Percentiles rank a stretch among this genome's conserved stretches.
Conservation (phyloP, 768 basidiomycete species). For the Pulveroboletus sp. region DNA sequence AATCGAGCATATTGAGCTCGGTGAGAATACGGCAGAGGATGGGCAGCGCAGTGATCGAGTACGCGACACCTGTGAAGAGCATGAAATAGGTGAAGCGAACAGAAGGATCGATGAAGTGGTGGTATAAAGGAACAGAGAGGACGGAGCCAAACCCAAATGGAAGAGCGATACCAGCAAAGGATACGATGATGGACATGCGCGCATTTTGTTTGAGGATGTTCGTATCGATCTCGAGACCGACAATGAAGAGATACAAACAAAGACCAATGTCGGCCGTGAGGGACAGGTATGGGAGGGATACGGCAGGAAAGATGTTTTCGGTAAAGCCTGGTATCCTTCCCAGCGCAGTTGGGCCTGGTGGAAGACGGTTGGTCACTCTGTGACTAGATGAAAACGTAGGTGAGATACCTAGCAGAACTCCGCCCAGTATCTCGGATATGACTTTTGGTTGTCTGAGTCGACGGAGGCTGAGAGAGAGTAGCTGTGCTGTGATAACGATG, state of each 20-base stretch:
- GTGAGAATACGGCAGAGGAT: conserved; percentile 85
- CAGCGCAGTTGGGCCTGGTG: conserved; percentile 48
- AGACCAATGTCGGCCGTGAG: conserved; percentile 89
- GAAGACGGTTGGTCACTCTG: not conserved
- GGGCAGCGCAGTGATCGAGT: conserved; percentile 85
- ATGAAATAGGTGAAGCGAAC: conserved; percentile 86
- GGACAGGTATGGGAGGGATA: conserved; percentile 72
- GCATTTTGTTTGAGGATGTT: conserved; percentile 76
- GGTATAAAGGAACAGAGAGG: conserved; percentile 53
- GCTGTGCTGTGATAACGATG: conserved; percentile 77
- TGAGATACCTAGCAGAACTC: conserved; percentile 71
- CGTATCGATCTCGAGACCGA: conserved; percentile 89
- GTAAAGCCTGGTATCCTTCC: conserved; percentile 91
- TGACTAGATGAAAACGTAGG: conserved; percentile 36
- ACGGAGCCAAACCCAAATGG: conserved; percentile 87
- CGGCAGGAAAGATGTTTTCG: conserved; percentile 73
- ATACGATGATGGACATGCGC: conserved; percentile 63
- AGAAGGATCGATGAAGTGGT: conserved; percentile 58
- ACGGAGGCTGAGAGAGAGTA: conserved; percentile 67
- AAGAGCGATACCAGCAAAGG: conserved; percentile 78
- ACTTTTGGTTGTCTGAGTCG: conserved; percentile 83
- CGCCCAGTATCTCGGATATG: conserved; percentile 82
- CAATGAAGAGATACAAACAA: conserved; percentile 86
- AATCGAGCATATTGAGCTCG: conserved; percentile 88
- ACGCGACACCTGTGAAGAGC: conserved; percentile 92